Base-by-base conservation (phyloP, 2,329 filamentous ascomycete genomes). In the Fusarium staphyleae region DNA sequence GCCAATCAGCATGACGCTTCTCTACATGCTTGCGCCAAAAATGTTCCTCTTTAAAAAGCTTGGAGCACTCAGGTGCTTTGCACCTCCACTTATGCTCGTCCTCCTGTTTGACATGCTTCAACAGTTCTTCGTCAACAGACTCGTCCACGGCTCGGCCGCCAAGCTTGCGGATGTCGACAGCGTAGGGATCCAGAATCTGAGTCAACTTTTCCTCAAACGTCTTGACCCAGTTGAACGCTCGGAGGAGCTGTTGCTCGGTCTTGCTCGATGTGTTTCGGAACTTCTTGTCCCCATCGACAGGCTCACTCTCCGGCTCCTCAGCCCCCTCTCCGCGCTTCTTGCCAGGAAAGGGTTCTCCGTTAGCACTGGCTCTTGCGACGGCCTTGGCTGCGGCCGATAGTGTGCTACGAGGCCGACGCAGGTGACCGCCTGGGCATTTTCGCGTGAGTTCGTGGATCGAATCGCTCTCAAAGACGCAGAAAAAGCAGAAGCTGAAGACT, bases 11-110 rank as follows among this genome's bases (percentile, higher is more conserved):
- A 72, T 99, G 95, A 52, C 96, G 87, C 78, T 99, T 99, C 75
- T 98, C 93, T 13, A 98, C 88, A 68, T 99, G 95, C 79, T 99
- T 99, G 69, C 87, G 88, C 93, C 96, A 99, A 72, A 99, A 99
- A 66, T 93, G 87, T 35, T 96, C 89, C 52, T 95, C 95, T 74
- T 98, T 98, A 82, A 99, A 99, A 7, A 99, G 79, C 75, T 99
- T 99, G 10, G 89, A 89, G 75, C 95, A 99, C 32, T 97, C 93
- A 2, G 93, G 93, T 4, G 96, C 93, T 73, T 95, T 96, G 82
- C 95, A 99, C 55, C 96, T 87, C 81, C 88, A 99, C 72, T 98
- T 98, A 68, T 93, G 88, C 73, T 97, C 93, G 66, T 99, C 96
- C 73, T 99, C 95, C 74, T 98, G 93, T 77, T 97, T 97, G 59